Percentiles rank a stretch among this genome's conserved stretches.
phyloP scores from a whole-genome alignment of 345 rosid genomes.

The Sonneratia alba region DNA sequence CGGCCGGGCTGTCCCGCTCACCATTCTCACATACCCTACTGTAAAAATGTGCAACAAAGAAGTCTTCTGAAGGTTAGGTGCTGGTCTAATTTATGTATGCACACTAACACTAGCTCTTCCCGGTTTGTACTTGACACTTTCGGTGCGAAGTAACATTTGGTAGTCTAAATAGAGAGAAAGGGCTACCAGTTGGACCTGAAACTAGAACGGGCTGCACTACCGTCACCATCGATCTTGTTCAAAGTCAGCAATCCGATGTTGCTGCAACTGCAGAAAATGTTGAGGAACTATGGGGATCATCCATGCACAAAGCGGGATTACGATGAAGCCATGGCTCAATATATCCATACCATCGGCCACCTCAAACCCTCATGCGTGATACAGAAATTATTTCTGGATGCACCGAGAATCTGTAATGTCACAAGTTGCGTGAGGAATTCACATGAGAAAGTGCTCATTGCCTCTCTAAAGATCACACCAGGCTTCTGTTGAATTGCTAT shows the following conservation, averaged over 20 bases:
- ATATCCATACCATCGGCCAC: conserved; percentile 83
- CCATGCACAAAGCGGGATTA: conserved; percentile 87
- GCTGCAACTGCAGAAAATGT: conserved; percentile 89
- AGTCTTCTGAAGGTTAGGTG: too few species aligned
- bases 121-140: too few species aligned
- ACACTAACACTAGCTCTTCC: too few species aligned
- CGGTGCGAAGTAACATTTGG: too few species aligned
- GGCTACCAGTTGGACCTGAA: too few species aligned
- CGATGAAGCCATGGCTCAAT: conserved; percentile 94
- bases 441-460: conserved; percentile 81
- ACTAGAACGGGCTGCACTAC: conserved; percentile 15
- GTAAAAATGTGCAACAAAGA: too few species aligned
- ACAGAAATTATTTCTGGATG: conserved; percentile 85
- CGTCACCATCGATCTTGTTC: conserved; percentile 91
- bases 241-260: conserved; percentile 96
- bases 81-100: too few species aligned
- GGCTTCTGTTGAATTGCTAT: conserved; percentile 88
- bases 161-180: too few species aligned
- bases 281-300: conserved; percentile 96
- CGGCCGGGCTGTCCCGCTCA: too few species aligned
- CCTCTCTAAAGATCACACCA: conserved; percentile 91
- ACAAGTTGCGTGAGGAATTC: conserved; percentile 88
- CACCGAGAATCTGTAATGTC: conserved; percentile 93
- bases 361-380: conserved; percentile 98
- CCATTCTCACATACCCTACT: too few species aligned